These are phyloP conservation scores for Penicillium egyptiacum DNA, from an alignment of 495 filamentous ascomycete species.

Conservation along the genomic window DNA sequence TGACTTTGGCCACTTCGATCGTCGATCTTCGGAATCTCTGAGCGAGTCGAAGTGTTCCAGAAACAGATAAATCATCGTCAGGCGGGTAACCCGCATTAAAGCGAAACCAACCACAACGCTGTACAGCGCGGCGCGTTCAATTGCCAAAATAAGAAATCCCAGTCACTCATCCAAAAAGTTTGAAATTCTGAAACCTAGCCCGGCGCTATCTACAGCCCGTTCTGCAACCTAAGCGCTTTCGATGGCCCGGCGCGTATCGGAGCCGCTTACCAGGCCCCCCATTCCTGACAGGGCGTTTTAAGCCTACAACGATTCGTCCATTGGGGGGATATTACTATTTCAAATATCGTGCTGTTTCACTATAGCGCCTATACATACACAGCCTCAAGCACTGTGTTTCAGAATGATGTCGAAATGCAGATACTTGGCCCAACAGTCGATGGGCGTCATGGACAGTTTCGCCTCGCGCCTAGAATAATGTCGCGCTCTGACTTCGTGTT, in stretches of 20 bases:
- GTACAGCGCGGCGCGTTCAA: not conserved
- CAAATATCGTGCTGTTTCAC: slow-evolving; percentile 38
- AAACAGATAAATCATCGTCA: not conserved
- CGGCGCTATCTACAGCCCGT: not conserved
- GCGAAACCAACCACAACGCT: not conserved
- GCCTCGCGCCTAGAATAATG: slow-evolving; percentile 22
- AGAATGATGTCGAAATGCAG: slow-evolving; percentile 10
- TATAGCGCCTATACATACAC: slow-evolving; percentile 34
- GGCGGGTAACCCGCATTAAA: not conserved
- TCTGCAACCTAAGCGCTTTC: slow-evolving; percentile 28
- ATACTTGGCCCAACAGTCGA: slow-evolving; percentile 10
- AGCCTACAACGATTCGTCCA: slow-evolving; percentile 13
- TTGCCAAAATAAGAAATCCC: not conserved
- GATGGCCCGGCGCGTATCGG: slow-evolving; percentile 41
- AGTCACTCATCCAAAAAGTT: not conserved
- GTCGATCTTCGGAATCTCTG: not conserved
- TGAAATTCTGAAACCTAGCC: slow-evolving; percentile 19
- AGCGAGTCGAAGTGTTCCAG: slow-evolving; percentile 1
- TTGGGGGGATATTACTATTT: not conserved
- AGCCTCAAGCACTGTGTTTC: slow-evolving; percentile 31
- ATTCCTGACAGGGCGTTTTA: slow-evolving; percentile 29
- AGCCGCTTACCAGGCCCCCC: slow-evolving; percentile 16
- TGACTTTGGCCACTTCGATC: not conserved
- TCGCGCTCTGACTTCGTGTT: slow-evolving; percentile 16
- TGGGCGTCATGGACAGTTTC: slow-evolving; percentile 18